Evolutionary conservation across 257 asterid genomes (phyloP).

Genomic region (Plectranthus barbatus): DNA sequence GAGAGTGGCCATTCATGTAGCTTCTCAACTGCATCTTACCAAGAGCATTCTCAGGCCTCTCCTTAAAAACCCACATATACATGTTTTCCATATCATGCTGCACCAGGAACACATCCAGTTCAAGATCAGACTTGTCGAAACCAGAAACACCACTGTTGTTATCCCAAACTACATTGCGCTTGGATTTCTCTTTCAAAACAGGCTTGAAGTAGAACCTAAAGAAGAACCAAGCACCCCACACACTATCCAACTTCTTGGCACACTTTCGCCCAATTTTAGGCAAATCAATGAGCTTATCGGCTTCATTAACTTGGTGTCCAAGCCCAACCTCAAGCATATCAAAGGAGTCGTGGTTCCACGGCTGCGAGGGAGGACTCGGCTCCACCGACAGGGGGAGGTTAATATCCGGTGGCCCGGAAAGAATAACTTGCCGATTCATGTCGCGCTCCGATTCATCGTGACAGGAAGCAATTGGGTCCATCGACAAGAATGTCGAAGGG

Average conservation of each 20-base stretch:
- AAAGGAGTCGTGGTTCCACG: slow-evolving; percentile 38
- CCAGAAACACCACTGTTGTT: slow-evolving; percentile 36
- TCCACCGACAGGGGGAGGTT: slow-evolving; percentile 43
- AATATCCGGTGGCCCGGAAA: slow-evolving; percentile 48
- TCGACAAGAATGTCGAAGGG: slow-evolving; percentile 49
- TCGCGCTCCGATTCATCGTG: slow-evolving; percentile 37
- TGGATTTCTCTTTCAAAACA: slow-evolving; percentile 39
- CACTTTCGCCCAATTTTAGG: slow-evolving; percentile 38
- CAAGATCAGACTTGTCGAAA: slow-evolving; percentile 43
- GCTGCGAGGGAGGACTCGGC: slow-evolving; percentile 42
- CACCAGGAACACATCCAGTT: slow-evolving; percentile 39
- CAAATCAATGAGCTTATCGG: slow-evolving; percentile 29
- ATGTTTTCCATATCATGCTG: slow-evolving; percentile 57
- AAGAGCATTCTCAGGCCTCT: slow-evolving; percentile 47
- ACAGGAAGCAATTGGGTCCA: slow-evolving; percentile 38
- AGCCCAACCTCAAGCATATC: slow-evolving; percentile 51
- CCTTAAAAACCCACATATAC: slow-evolving; percentile 56
- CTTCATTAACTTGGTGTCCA: slow-evolving; percentile 30
- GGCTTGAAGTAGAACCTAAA: slow-evolving; percentile 49
- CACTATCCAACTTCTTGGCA: slow-evolving; percentile 42
- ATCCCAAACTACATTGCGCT: slow-evolving; percentile 34
- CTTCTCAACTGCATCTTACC: slow-evolving; percentile 58
- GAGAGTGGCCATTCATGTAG: slow-evolving; percentile 48
- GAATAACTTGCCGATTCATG: slow-evolving; percentile 35
- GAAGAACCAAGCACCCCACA: slow-evolving; percentile 65